Conservation (phyloP, 176 grass and related monocot species). For the Typha latifolia region DNA sequence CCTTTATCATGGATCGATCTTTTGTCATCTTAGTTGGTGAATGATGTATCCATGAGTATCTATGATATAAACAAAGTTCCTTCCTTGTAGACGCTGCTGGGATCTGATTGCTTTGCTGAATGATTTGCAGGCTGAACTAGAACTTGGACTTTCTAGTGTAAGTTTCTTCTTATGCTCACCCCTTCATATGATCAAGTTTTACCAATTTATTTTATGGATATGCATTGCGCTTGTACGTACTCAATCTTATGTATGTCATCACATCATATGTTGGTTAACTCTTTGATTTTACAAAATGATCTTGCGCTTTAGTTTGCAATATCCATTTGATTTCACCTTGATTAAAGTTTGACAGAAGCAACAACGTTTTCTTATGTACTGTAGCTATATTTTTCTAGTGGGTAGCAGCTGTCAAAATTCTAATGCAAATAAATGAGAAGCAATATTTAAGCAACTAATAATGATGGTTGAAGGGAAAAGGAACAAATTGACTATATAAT, state of each 20-base stretch:
- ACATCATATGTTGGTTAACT: background rate
- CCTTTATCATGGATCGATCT: too few relatives aligned
- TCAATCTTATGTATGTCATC: slow-evolving; percentile 1
- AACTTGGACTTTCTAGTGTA: slow-evolving; percentile 74
- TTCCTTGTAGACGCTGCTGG: background rate
- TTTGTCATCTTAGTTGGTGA: background rate
- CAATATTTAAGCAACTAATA: too few relatives aligned
- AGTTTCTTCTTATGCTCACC: slow-evolving; percentile 18
- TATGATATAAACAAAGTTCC: slow-evolving; percentile 2
- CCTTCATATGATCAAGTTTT: background rate
- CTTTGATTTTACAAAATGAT: too few relatives aligned
- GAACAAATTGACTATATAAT: too few relatives aligned
- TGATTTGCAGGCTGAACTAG: slow-evolving; percentile 58
- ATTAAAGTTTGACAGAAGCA: too few relatives aligned
- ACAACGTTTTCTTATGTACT: too few relatives aligned
- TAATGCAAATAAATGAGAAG: too few relatives aligned
- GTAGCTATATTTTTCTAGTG: too few relatives aligned
- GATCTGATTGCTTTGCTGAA: background rate
- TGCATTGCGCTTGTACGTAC: background rate
- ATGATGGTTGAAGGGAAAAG: too few relatives aligned
- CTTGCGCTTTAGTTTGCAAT: too few relatives aligned
- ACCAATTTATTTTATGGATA: background rate
- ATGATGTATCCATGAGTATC: slow-evolving; percentile 2
- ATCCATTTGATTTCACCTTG: too few relatives aligned
- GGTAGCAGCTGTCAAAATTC: too few relatives aligned